Percentiles rank a stretch among this genome's conserved stretches.
phyloP scores from a whole-genome alignment of 257 asterid species.

The Penstemon eatonii region DNA sequence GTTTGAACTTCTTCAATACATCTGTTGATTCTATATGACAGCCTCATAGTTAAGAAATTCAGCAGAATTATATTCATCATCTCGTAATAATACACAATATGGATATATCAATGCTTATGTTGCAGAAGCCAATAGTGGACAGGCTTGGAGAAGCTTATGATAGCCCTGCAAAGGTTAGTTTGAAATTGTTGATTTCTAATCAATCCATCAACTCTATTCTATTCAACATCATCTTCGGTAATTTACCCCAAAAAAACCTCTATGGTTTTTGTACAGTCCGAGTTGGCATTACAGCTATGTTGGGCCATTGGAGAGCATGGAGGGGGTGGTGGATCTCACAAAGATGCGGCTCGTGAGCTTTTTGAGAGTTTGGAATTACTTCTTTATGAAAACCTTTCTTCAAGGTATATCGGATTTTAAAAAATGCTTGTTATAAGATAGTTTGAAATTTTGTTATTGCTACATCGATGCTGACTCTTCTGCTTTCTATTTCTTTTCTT shows the following conservation, averaged over 20 bases:
- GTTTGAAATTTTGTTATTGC: conserved; percentile 17
- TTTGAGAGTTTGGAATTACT: conserved; percentile 92
- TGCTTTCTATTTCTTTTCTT: conserved; percentile 19
- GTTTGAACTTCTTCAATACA: no score
- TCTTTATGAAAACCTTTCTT: conserved; percentile 78
- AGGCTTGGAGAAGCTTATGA: conserved; percentile 90
- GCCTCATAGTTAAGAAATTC: conserved; percentile 6
- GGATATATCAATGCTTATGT: conserved; percentile 14
- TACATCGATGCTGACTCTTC: conserved; percentile 22
- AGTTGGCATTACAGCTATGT: conserved; percentile 86
- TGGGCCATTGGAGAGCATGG: conserved; percentile 99
- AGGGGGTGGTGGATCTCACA: conserved; percentile 87
- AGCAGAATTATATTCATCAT: conserved; percentile 3
- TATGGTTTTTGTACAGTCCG: conserved; percentile 54
- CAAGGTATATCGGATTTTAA: conserved; percentile 54
- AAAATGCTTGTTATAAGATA: conserved; percentile 4
- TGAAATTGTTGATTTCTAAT: conserved; percentile 12
- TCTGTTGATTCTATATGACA: conserved; percentile 13
- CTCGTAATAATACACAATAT: conserved; percentile 3
- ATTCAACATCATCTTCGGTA: neutral
- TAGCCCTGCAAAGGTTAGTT: conserved; percentile 65
- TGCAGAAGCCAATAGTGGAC: conserved; percentile 88
- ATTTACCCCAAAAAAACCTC: no score
- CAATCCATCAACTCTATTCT: conserved; percentile 4
- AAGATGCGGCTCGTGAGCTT: conserved; percentile 91